phyloP scores from a whole-genome alignment of 768 basidiomycete species.

The Leccinum uliginosum region DNA sequence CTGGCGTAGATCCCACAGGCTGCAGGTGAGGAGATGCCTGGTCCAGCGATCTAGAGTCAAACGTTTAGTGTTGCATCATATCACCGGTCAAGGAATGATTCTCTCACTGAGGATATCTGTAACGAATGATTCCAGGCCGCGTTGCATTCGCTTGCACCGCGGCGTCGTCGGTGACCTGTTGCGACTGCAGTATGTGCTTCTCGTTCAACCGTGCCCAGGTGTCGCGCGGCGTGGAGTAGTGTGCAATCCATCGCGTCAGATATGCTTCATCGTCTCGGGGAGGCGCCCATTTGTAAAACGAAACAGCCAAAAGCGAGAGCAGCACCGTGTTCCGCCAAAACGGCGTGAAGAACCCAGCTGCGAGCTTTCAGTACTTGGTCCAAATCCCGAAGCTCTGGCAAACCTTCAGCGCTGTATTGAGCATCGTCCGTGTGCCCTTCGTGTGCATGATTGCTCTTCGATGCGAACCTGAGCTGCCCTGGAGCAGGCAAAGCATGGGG shows the following conservation, averaged over 20 bases:
- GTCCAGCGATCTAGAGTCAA: conserved; percentile 44
- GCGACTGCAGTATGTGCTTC: conserved; percentile 47
- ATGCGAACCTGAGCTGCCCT: conserved; percentile 40
- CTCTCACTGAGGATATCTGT: conserved; percentile 76
- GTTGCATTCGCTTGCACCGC: conserved; percentile 41
- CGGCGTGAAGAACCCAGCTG: conserved; percentile 53
- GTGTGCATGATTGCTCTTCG: conserved; percentile 41
- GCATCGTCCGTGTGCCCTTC: conserved; percentile 34
- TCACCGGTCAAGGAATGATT: conserved; percentile 11
- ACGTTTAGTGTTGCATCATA: conserved; percentile 4
- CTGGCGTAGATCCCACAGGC: conserved; percentile 46
- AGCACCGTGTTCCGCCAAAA: conserved; percentile 67
- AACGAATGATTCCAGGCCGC: conserved; percentile 51
- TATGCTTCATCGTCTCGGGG: conserved; percentile 54
- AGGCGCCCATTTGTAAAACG: conserved; percentile 68
- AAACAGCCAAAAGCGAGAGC: conserved; percentile 44
- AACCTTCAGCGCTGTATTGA: conserved; percentile 60
- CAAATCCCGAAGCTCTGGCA: conserved; percentile 14
- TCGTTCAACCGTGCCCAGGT: conserved; percentile 55
- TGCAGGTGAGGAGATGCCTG: conserved; percentile 58
- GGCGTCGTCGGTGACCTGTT: conserved; percentile 37
- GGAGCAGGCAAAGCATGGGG: conserved; percentile 22
- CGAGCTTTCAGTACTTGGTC: conserved; percentile 2
- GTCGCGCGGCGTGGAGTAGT: conserved; percentile 50
- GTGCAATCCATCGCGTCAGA: conserved; percentile 61